Base-by-base conservation (phyloP, 1,139 yeast species). In the Spathaspora jeffriesii region DNA sequence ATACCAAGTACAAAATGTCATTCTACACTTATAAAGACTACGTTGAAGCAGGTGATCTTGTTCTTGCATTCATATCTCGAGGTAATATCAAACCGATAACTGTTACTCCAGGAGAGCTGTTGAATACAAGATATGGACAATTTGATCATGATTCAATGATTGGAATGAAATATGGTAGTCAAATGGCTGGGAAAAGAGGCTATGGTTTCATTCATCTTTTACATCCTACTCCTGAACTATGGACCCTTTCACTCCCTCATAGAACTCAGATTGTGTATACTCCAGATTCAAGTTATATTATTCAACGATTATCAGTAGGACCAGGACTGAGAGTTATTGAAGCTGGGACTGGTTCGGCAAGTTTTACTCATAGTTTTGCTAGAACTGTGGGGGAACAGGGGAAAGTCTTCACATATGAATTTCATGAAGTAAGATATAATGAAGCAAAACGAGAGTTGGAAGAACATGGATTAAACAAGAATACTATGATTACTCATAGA, bases 261-360 rank as follows among this genome's bases (percentile, higher is more conserved):
- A 78, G 99, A 64, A 95, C 99, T 0, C 99, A 95, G 70, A 93
- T 95, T 56, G 98, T 95, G 0, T 95, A 95, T 63, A 88, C 97
- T 0, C 96, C 96, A 8, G 99, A 95, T 62, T 88, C 97, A 2
- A 83, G 96, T 25, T 93, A 90, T 60, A 91, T 95, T 48, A 79
- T 88, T 54, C 96, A 92, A 63, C 71, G 97, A 58, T 70, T 93
- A 54, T 79, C 82, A 43, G 85, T 95, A 45, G 71, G 81, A 11
- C 82, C 88, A 18, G 95, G 95, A 0, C 79, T 91, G 1, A 71
- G 82, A 53, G 95, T 93, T 13, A 85, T 95, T 45, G 99, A 95
- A 66, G 97, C 98, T 0, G 45, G 99, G 36, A 95, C 99, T 0
- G 99, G 99, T 1, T 88, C 96, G 5, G 99, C 96, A 0, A 90